Evolutionary conservation across 1,139 yeast species (phyloP).

Genomic region (Wickerhamomyces sp.): DNA sequence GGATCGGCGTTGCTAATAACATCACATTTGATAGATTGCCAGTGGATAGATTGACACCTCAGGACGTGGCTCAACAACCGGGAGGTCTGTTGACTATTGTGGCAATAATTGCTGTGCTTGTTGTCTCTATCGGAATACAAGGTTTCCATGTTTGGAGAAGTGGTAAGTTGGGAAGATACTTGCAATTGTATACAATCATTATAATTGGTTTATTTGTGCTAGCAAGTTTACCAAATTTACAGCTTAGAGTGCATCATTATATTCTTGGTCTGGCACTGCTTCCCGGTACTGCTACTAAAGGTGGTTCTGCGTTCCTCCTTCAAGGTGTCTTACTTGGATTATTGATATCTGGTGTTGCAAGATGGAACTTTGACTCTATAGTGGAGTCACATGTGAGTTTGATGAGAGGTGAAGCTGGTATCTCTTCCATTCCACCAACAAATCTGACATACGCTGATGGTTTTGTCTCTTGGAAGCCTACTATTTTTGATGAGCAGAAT

Average conservation of each 20-base stretch:
- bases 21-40: conserved; percentile 86
- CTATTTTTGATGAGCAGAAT: background rate
- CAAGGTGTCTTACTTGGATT: conserved; percentile 85
- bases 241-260: conserved; percentile 84
- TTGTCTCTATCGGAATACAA: conserved; percentile 60
- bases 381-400: conserved; percentile 71
- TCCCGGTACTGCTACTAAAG: conserved; percentile 85
- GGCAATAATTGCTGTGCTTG: conserved; percentile 40
- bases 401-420: conserved; percentile 71
- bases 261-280: conserved; percentile 71
- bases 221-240: conserved; percentile 59
- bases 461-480: conserved; percentile 4
- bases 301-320: conserved; percentile 61
- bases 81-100: conserved; percentile 71
- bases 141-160: conserved; percentile 77
- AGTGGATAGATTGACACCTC: conserved; percentile 70
- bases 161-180: conserved; percentile 62
- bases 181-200: conserved; percentile 44
- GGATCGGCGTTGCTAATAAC: conserved; percentile 84
- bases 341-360: conserved; percentile 75
- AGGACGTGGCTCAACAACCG: conserved; percentile 67
- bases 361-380: conserved; percentile 93
- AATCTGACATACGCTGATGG: conserved; percentile 1
- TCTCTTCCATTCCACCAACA: conserved; percentile 51
- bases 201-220: conserved; percentile 42